These are phyloP conservation scores for Lanmaoa pseudosensibilis DNA, from an alignment of 768 basidiomycete species.

Conservation along the genomic window DNA sequence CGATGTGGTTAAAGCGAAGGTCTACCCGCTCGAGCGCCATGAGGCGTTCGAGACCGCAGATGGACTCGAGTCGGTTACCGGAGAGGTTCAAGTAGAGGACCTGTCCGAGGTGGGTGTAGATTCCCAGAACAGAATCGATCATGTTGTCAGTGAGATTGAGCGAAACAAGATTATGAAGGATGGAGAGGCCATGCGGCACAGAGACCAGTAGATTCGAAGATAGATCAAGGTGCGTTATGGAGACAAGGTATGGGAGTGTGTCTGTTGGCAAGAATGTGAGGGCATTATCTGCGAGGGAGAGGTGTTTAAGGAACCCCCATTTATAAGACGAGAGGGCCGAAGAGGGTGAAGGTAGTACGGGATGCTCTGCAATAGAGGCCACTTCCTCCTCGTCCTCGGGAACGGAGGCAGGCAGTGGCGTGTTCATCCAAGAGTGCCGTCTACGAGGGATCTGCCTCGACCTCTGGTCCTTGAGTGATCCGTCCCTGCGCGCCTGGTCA, in stretches of 20 bases:
- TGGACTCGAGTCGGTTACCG: slow-evolving; percentile 87
- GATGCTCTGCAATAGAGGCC: slow-evolving; percentile 12
- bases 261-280: slow-evolving; percentile 78
- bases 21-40: slow-evolving; percentile 83
- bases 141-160: slow-evolving; percentile 97
- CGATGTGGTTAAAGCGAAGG: slow-evolving; percentile 73
- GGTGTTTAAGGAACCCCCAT: slow-evolving; percentile 75
- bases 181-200: slow-evolving; percentile 73
- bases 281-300: slow-evolving; percentile 78
- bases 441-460: slow-evolving; percentile 45
- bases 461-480: slow-evolving; percentile 48
- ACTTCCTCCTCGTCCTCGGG: slow-evolving; percentile 47
- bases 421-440: slow-evolving; percentile 48
- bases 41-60: slow-evolving; percentile 92
- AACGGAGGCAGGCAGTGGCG: slow-evolving; percentile 57
- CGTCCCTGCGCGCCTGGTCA: slow-evolving; percentile 65
- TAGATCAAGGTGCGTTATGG: slow-evolving; percentile 81
- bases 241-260: slow-evolving; percentile 63
- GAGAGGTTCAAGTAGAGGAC: slow-evolving; percentile 78
- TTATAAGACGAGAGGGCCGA: slow-evolving; percentile 54
- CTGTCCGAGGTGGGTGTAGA: slow-evolving; percentile 78
- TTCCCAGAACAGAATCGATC: slow-evolving; percentile 92
- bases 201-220: slow-evolving; percentile 90
- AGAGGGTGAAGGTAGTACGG: slow-evolving; percentile 29
- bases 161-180: slow-evolving; percentile 78